These are phyloP conservation scores for Sphaerulina vaccinii DNA, from an alignment of 2,329 filamentous ascomycete species.

Conservation along the genomic window DNA sequence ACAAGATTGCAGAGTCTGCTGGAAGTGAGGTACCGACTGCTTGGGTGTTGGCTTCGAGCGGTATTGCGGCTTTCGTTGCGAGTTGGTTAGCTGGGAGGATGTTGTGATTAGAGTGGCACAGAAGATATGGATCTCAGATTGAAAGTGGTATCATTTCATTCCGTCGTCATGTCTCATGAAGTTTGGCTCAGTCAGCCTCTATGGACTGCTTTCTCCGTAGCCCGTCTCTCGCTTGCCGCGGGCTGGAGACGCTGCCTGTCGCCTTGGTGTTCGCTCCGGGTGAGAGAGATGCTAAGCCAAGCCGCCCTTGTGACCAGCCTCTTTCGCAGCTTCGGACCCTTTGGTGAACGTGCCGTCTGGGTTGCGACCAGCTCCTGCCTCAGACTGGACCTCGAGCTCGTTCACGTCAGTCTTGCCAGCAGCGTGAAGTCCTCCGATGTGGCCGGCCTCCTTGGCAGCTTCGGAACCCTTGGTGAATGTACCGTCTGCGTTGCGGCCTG, in stretches of 20 bases:
- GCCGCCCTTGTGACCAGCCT: constrained; percentile 32
- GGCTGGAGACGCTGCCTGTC: too few species aligned
- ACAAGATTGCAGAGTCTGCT: constrained; percentile 20
- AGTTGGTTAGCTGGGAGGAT: constrained; percentile 15
- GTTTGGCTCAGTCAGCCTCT: too few species aligned
- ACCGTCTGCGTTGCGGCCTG: constrained; percentile 31
- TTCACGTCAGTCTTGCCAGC: constrained; percentile 15
- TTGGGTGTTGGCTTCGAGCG: constrained; percentile 24
- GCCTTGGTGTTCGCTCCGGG: too few species aligned
- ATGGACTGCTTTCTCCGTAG: too few species aligned
- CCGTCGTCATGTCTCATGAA: too few species aligned
- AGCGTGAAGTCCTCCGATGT: constrained; percentile 24
- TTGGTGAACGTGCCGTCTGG: constrained; percentile 32
- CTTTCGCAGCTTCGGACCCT: constrained; percentile 32
- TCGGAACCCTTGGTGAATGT: constrained; percentile 28
- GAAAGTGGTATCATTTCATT: too few species aligned
- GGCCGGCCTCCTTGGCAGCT: constrained; percentile 27
- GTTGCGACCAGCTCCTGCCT: constrained; percentile 36
- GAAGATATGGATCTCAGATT: neutral
- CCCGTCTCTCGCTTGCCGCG: too few species aligned
- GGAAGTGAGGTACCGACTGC: constrained; percentile 23
- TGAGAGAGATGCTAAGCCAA: constrained; percentile 1
- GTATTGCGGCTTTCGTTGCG: constrained; percentile 24
- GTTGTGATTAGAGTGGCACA: constrained; percentile 2
- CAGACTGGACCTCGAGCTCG: constrained; percentile 24